phyloP scores from a whole-genome alignment of 495 filamentous ascomycete genomes.

The Apiosordaria backusii region DNA sequence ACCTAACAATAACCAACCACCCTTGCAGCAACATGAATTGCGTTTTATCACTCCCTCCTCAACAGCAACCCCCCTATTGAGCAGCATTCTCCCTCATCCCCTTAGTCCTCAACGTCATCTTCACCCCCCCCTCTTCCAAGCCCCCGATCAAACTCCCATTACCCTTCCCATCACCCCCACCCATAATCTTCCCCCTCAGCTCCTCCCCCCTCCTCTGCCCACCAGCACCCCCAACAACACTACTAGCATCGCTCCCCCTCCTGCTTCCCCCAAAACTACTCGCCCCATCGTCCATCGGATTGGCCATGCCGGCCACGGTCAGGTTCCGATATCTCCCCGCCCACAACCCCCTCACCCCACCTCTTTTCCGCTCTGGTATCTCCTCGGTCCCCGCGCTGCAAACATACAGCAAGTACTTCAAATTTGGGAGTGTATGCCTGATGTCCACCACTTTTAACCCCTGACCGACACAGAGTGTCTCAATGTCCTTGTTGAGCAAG shows the following conservation, averaged over 20 bases:
- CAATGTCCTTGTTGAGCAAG: slow-evolving; percentile 88
- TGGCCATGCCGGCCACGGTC: slow-evolving; percentile 14
- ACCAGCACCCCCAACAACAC: slow-evolving; percentile 27
- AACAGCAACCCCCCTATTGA: slow-evolving; percentile 1
- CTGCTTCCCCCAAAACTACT: slow-evolving; percentile 43
- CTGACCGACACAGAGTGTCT: slow-evolving; percentile 71
- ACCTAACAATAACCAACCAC: background rate
- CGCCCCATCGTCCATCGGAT: slow-evolving; percentile 26
- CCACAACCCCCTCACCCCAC: slow-evolving; percentile 67
- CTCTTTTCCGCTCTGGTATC: slow-evolving; percentile 71
- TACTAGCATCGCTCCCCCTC: slow-evolving; percentile 47
- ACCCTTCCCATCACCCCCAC: slow-evolving; percentile 8
- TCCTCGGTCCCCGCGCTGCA: slow-evolving; percentile 74
- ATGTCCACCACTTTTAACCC: slow-evolving; percentile 79
- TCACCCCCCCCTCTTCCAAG: slow-evolving; percentile 38
- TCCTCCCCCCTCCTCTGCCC: slow-evolving; percentile 36
- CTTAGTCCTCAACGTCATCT: slow-evolving; percentile 45
- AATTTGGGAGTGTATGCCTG: slow-evolving; percentile 83
- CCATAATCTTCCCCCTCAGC: slow-evolving; percentile 32
- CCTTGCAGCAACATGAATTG: background rate
- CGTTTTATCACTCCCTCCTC: background rate
- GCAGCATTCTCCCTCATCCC: slow-evolving; percentile 47
- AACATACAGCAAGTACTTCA: slow-evolving; percentile 89
- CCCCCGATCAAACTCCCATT: slow-evolving; percentile 6
- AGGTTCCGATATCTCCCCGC: slow-evolving; percentile 35